These are phyloP conservation scores for Trichoderma sp. DNA, from an alignment of 2,329 filamentous ascomycete species.

Conservation along the genomic window DNA sequence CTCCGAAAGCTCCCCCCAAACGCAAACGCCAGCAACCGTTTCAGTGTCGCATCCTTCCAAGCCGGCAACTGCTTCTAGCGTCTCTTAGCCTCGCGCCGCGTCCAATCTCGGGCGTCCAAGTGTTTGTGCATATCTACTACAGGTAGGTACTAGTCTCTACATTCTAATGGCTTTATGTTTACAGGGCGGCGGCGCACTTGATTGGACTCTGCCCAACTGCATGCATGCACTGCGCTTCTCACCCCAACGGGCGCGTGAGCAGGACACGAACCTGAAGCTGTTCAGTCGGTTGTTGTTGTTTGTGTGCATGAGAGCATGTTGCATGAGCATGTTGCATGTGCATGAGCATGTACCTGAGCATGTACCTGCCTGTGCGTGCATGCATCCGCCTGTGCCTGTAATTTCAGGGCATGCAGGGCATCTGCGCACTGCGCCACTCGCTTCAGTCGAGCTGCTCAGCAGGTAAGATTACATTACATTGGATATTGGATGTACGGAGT, in stretches of 20 bases:
- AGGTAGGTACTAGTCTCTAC: too few relatives aligned
- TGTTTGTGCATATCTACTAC: constrained; percentile 10
- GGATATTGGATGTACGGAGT: too few relatives aligned
- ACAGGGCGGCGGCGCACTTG: neutral
- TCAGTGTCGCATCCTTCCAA: neutral
- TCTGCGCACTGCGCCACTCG: constrained; percentile 8
- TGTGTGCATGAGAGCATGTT: neutral
- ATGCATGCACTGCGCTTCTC: neutral
- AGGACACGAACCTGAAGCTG: neutral
- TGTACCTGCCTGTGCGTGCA: neutral
- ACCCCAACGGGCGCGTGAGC: neutral
- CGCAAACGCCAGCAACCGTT: neutral
- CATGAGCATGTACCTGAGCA: neutral
- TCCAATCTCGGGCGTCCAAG: constrained; percentile 13
- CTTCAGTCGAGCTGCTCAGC: neutral
- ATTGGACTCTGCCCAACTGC: neutral
- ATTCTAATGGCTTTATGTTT: neutral
- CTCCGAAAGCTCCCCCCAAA: neutral
- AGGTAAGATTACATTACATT: too few relatives aligned
- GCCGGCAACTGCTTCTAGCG: neutral
- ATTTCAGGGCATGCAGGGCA: constrained; percentile 12
- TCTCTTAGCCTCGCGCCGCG: neutral
- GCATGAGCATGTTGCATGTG: neutral
- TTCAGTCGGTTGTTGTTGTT: too few relatives aligned
- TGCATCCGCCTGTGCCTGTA: neutral